phyloP scores from a whole-genome alignment of 129 eudicot species.

The Erigeron canadensis region DNA sequence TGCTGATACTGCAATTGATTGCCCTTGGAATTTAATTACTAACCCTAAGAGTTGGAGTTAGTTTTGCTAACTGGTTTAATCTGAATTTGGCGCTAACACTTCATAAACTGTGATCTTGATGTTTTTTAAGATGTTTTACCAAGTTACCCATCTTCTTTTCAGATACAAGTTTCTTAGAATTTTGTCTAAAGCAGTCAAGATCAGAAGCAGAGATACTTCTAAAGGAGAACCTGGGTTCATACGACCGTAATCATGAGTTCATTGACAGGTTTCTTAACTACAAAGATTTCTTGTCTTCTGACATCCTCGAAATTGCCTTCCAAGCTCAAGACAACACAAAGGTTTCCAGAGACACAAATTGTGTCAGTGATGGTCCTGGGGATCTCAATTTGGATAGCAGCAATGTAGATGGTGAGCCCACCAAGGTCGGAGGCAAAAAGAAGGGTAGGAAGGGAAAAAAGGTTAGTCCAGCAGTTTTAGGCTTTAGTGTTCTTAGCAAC shows the following conservation, averaged over 20 bases:
- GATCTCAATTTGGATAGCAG: constrained; percentile 28
- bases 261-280: constrained; percentile 83
- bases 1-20: neutral
- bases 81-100: neutral
- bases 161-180: constrained; percentile 95
- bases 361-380: constrained; percentile 33
- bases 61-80: neutral
- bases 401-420: constrained; percentile 46
- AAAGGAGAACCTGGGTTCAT: constrained; percentile 72
- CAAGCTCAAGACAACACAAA: constrained; percentile 55
- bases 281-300: constrained; percentile 75
- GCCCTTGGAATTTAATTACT: neutral
- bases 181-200: constrained; percentile 81
- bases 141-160: neutral
- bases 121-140: neutral
- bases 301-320: constrained; percentile 79
- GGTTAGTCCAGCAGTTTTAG: constrained; percentile 71
- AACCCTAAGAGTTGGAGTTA: neutral
- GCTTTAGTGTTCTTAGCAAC: constrained; percentile 97
- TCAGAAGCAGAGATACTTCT: constrained; percentile 83
- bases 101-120: neutral
- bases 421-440: constrained; percentile 73
- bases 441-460: constrained; percentile 90
- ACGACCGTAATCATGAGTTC: constrained; percentile 73
- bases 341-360: constrained; percentile 42